phyloP scores from a whole-genome alignment of 495 filamentous ascomycete genomes.

The Diplogelasinospora grovesii region DNA sequence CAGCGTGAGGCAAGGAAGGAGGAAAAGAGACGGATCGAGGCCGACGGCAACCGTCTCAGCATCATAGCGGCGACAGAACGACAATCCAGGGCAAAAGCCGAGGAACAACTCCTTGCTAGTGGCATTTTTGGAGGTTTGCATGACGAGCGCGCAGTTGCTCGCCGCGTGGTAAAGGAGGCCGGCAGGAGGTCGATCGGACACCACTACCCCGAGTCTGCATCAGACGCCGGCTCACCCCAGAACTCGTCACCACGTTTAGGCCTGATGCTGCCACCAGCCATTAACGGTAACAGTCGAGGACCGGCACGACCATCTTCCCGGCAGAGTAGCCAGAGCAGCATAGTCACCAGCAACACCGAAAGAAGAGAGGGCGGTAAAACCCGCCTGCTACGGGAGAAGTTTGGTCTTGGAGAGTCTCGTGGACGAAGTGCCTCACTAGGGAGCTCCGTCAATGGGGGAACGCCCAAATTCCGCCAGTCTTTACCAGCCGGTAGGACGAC shows the following conservation, averaged over 20 bases:
- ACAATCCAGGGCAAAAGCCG: conserved; percentile 13
- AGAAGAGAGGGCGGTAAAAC: conserved; percentile 25
- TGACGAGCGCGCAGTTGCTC: conserved; percentile 29
- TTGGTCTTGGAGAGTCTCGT: conserved; percentile 19
- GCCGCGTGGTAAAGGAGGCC: conserved; percentile 17
- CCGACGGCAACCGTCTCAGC: conserved; percentile 13
- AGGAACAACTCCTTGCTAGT: conserved; percentile 38
- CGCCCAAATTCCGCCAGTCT: conserved; percentile 17
- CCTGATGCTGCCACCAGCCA: too few species aligned
- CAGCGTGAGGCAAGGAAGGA: conserved; percentile 18
- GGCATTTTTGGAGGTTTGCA: conserved; percentile 34
- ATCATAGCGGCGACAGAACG: conserved; percentile 8
- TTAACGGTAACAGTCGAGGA: too few species aligned
- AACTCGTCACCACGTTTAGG: too few species aligned
- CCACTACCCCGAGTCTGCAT: conserved; percentile 14
- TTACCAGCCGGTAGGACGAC: conserved; percentile 8
- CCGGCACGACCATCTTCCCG: too few species aligned
- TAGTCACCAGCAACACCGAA: conserved; percentile 11
- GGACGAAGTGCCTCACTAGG: conserved; percentile 20
- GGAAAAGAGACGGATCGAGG: conserved; percentile 17
- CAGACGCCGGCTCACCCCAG: too few species aligned
- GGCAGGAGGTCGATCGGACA: neutral
- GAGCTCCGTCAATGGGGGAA: conserved; percentile 12
- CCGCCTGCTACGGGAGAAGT: conserved; percentile 23
- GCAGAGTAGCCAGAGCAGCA: too few species aligned